Evolutionary conservation across 2,329 filamentous ascomycete genomes (phyloP).

Genomic region (Alternaria viburni): DNA sequence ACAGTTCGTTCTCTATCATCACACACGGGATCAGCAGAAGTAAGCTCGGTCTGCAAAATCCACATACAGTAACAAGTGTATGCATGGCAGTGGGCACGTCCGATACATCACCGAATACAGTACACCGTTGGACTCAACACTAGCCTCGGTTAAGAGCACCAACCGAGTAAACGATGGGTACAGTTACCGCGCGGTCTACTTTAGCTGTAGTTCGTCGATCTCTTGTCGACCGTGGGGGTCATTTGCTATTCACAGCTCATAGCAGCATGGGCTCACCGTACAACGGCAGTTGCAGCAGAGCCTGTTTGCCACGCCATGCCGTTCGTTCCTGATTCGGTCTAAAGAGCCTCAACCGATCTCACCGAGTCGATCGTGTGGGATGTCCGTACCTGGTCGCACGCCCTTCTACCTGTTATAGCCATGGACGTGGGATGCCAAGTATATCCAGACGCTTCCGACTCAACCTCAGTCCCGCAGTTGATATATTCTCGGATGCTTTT

Average conservation of each 20-base stretch:
- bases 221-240: slow-evolving; percentile 14
- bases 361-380: slow-evolving; percentile 28
- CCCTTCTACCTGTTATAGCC: slow-evolving; percentile 20
- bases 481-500: slow-evolving; percentile 5
- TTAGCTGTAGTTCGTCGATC: slow-evolving; percentile 13
- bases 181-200: neutral
- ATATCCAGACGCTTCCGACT: slow-evolving; percentile 15
- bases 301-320: slow-evolving; percentile 13
- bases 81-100: neutral
- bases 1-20: neutral
- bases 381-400: slow-evolving; percentile 17
- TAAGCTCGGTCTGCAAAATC: neutral
- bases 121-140: slow-evolving; percentile 8
- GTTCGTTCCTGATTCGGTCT: slow-evolving; percentile 12
- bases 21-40: neutral
- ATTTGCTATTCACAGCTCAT: slow-evolving; percentile 1
- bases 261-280: neutral
- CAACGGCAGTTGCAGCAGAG: slow-evolving; percentile 13
- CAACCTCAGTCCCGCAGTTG: slow-evolving; percentile 17
- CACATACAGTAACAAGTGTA: neutral
- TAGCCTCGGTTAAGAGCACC: neutral
- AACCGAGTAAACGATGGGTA: neutral
- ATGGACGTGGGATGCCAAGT: slow-evolving; percentile 35
- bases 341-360: slow-evolving; percentile 19
- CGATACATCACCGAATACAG: neutral